Conservation (phyloP, 1,284 basidiomycete species). For the Stygiomarasmius scandens region DNA sequence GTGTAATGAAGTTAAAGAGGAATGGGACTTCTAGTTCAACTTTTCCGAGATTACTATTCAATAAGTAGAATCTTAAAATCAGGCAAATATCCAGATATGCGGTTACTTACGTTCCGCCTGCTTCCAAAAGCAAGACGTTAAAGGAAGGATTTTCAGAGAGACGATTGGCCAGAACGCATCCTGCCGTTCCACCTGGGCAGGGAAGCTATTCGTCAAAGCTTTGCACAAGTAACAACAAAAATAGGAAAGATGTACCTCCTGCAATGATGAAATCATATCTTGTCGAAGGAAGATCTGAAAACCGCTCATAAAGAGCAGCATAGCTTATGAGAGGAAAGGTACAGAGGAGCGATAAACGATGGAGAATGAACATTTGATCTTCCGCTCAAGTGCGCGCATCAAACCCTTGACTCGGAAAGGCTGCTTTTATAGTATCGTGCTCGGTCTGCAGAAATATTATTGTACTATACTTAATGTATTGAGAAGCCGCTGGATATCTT, state of each 20-base stretch:
- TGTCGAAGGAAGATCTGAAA: conserved; percentile 1
- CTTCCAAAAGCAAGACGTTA: conserved; percentile 9
- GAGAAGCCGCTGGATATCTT: too few relatives aligned
- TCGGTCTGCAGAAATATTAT: too few relatives aligned
- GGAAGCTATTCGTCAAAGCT: neutral
- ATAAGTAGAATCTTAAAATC: neutral
- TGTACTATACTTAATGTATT: too few relatives aligned
- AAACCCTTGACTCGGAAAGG: too few relatives aligned
- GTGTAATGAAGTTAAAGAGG: conserved; percentile 17
- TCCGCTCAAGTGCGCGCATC: too few relatives aligned
- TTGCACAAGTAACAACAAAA: neutral
- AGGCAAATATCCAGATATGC: neutral
- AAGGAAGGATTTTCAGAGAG: conserved; percentile 5
- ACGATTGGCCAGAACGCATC: conserved; percentile 11
- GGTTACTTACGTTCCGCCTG: neutral
- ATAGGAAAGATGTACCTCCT: neutral
- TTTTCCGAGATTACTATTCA: conserved; percentile 22
- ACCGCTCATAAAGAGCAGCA: neutral
- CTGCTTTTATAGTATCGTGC: too few relatives aligned
- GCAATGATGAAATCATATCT: conserved; percentile 4
- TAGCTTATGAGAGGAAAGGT: neutral
- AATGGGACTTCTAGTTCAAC: conserved; percentile 23
- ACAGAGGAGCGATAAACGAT: neutral
- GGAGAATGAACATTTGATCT: neutral
- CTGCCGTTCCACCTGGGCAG: conserved; percentile 8